Percentiles rank a stretch among this genome's conserved stretches.
These are phyloP conservation scores for Plicaturopsis crispa DNA, from an alignment of 768 basidiomycete species.

Conservation along the genomic window DNA sequence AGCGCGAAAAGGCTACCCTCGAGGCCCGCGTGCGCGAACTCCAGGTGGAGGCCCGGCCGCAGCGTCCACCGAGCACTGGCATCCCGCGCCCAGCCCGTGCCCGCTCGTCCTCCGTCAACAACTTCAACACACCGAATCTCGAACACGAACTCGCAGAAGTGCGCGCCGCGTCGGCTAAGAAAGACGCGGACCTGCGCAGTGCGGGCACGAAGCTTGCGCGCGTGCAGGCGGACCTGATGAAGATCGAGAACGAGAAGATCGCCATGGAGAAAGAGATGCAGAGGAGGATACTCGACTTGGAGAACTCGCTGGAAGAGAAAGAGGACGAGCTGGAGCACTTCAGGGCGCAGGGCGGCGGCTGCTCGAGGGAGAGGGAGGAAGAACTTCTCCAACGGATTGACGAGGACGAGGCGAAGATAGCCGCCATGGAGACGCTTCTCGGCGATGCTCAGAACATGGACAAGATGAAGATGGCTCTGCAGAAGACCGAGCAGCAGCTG, in stretches of 20 bases:
- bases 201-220: constrained; percentile 41
- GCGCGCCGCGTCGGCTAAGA: constrained; percentile 34
- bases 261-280: constrained; percentile 42
- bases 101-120: constrained; percentile 55
- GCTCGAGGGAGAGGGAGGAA: constrained; percentile 44
- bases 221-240: constrained; percentile 40
- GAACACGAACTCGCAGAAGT: constrained; percentile 50
- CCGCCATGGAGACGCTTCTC: constrained; percentile 43
- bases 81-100: constrained; percentile 27
- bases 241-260: constrained; percentile 51
- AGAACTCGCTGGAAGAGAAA: constrained; percentile 39
- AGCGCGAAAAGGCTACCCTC: constrained; percentile 49
- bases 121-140: constrained; percentile 37
- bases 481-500: constrained; percentile 29
- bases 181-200: constrained; percentile 33
- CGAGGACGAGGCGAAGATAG: constrained; percentile 63
- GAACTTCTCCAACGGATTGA: constrained; percentile 61
- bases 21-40: constrained; percentile 55
- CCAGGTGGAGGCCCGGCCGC: constrained; percentile 33
- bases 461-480: constrained; percentile 32
- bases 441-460: constrained; percentile 30
- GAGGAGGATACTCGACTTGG: constrained; percentile 36
- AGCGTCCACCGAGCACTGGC: background rate
- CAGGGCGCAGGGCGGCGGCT: constrained; percentile 27
- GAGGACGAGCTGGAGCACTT: constrained; percentile 51